Evolutionary conservation across 202 grass and related monocot genomes (phyloP).

Genomic region (Hordeum pubiflorum): DNA sequence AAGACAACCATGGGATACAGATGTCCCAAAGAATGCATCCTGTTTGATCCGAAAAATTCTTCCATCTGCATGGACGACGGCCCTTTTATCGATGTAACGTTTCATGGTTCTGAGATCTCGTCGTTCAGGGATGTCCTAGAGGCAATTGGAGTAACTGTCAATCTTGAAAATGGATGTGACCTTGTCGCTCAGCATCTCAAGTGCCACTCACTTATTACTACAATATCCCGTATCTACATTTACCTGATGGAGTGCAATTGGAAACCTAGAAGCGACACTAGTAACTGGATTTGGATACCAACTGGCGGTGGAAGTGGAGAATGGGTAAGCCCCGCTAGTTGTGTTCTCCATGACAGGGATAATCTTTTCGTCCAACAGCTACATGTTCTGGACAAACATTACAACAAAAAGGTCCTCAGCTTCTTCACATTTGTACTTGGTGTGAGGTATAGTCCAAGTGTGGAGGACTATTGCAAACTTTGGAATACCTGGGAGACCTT

Average conservation of each 20-base stretch:
- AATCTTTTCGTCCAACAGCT: slow-evolving; percentile 23
- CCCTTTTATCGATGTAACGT: no score
- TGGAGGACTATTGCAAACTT: slow-evolving; percentile 12
- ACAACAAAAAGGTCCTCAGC: no score
- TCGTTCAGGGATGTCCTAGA: neutral
- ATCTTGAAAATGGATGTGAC: slow-evolving; percentile 15
- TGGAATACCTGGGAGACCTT: slow-evolving; percentile 54
- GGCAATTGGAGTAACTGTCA: slow-evolving; percentile 30
- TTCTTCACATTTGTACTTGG: neutral
- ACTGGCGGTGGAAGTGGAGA: slow-evolving; percentile 11
- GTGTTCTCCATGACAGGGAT: slow-evolving; percentile 38
- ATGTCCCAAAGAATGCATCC: slow-evolving; percentile 26
- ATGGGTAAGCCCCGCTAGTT: neutral
- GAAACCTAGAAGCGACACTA: slow-evolving; percentile 1
- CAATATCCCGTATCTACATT: slow-evolving; percentile 47
- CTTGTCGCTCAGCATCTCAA: slow-evolving; percentile 45
- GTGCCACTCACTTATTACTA: slow-evolving; percentile 15
- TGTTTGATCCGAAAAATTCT: slow-evolving; percentile 40
- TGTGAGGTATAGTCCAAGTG: slow-evolving; percentile 10
- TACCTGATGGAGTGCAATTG: slow-evolving; percentile 22
- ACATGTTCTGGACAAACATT: neutral
- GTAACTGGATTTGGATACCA: slow-evolving; percentile 58
- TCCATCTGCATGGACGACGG: slow-evolving; percentile 17
- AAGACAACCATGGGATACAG: no score
- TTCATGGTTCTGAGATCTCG: slow-evolving; percentile 6